Conservation (phyloP, 495 filamentous ascomycete genomes). For the Neurospora sp. region DNA sequence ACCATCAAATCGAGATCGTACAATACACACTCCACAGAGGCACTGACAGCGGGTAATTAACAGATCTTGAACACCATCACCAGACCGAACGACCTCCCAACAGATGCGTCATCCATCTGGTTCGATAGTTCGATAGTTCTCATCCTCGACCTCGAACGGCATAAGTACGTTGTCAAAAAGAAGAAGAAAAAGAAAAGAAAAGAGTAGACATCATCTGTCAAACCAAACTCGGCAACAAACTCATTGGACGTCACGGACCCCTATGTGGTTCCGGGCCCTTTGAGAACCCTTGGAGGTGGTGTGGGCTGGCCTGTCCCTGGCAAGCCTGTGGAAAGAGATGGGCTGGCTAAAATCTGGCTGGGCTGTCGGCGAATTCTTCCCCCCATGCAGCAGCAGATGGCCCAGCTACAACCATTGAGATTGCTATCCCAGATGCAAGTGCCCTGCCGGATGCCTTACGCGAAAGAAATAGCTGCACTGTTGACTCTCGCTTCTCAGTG, state of each 20-base stretch:
- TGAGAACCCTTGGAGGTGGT: neutral
- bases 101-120: neutral
- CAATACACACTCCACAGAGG: neutral
- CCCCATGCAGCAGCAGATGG: constrained; percentile 9
- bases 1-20: neutral
- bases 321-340: constrained; percentile 2
- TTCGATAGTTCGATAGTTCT: neutral
- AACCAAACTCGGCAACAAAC: neutral
- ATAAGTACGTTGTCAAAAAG: neutral
- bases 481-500: constrained; percentile 4
- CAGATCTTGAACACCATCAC: neutral
- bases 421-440: constrained; percentile 18
- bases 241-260: constrained; percentile 17
- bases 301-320: neutral
- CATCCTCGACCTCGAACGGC: neutral
- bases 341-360: constrained; percentile 7
- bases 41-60: neutral
- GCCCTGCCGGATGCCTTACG: constrained; percentile 27
- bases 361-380: constrained; percentile 13
- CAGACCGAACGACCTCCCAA: neutral
- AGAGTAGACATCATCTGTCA: neutral
- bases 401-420: constrained; percentile 13
- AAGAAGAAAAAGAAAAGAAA: neutral
- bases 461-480: constrained; percentile 14
- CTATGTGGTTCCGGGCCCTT: constrained; percentile 15